These are phyloP conservation scores for Colletotrichum trifolii DNA, from an alignment of 2,329 filamentous ascomycete genomes.

Conservation along the genomic window DNA sequence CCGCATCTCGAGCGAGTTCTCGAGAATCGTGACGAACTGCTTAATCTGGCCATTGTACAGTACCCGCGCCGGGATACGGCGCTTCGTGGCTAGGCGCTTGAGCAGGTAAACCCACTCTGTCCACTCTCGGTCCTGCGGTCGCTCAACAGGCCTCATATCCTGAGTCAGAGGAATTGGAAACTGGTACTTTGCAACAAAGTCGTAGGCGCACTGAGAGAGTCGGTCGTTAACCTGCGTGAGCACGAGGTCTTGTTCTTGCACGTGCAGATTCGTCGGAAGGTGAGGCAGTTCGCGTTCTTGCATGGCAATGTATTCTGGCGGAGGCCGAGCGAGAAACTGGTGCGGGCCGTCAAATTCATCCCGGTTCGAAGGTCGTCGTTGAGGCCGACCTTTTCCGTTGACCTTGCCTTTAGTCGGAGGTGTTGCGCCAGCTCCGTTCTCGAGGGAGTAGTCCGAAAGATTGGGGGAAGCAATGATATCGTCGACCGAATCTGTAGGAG, in stretches of 20 bases:
- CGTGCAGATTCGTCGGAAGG: slow-evolving; percentile 83
- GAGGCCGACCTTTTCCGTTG: slow-evolving; percentile 62
- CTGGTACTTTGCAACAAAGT: slow-evolving; percentile 91
- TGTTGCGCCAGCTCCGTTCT: slow-evolving; percentile 57
- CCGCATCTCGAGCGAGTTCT: slow-evolving; percentile 89
- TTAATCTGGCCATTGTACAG: slow-evolving; percentile 93
- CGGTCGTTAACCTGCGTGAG: slow-evolving; percentile 85
- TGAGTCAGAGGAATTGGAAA: slow-evolving; percentile 87
- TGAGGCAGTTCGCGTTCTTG: slow-evolving; percentile 85
- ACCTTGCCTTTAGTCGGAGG: slow-evolving; percentile 58
- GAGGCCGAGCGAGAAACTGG: slow-evolving; percentile 80
- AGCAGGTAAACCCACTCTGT: slow-evolving; percentile 92
- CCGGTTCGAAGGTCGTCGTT: slow-evolving; percentile 80
- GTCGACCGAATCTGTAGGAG: slow-evolving; percentile 68
- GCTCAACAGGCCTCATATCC: slow-evolving; percentile 81
- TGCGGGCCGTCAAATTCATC: slow-evolving; percentile 92
- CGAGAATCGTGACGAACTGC: slow-evolving; percentile 87
- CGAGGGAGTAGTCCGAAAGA: slow-evolving; percentile 69
- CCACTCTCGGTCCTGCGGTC: slow-evolving; percentile 85
- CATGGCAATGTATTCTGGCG: slow-evolving; percentile 76
- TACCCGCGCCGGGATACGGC: slow-evolving; percentile 84
- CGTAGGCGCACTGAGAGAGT: slow-evolving; percentile 85
- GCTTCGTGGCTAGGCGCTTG: slow-evolving; percentile 86
- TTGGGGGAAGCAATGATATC: slow-evolving; percentile 68
- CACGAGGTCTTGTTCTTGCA: slow-evolving; percentile 87